These are phyloP conservation scores for Pseudogymnoascus destructans DNA, from an alignment of 2,329 filamentous ascomycete species.

Conservation along the genomic window DNA sequence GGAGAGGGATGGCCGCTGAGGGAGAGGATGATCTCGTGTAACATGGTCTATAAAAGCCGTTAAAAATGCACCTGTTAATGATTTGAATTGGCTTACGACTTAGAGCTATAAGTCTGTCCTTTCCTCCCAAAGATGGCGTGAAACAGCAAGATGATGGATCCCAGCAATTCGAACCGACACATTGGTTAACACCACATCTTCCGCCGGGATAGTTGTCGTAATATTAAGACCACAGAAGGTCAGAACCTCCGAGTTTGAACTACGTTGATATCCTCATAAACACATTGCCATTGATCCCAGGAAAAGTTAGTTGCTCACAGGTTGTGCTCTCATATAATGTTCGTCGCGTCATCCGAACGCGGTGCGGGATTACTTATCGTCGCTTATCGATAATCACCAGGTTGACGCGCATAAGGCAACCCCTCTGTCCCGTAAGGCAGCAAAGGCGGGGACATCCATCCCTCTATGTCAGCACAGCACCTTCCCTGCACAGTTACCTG, in stretches of 20 bases:
- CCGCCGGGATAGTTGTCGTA: neutral
- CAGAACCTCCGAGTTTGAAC: neutral
- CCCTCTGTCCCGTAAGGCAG: neutral
- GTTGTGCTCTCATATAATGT: conserved; percentile 8
- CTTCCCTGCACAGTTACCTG: neutral
- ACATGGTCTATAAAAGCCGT: conserved; percentile 43
- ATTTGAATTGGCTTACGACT: conserved; percentile 7
- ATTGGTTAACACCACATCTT: conserved; percentile 15
- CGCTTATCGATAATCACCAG: conserved; percentile 6
- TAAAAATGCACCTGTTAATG: conserved; percentile 9
- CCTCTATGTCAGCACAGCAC: neutral
- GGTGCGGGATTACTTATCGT: conserved; percentile 1
- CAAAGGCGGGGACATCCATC: conserved; percentile 1
- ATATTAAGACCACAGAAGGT: neutral
- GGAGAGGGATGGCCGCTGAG: conserved; percentile 88
- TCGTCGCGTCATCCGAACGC: conserved; percentile 4
- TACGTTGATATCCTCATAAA: neutral
- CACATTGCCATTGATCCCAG: neutral
- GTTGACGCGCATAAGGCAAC: conserved; percentile 5
- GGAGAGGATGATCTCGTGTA: conserved; percentile 96
- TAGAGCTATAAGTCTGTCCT: conserved; percentile 1
- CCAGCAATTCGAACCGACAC: conserved; percentile 26
- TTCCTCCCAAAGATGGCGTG: conserved; percentile 11
- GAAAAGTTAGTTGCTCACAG: neutral
- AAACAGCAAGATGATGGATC: conserved; percentile 22